Evolutionary conservation across 345 rosid genomes (phyloP).

Genomic region (Sisymbrium irio): DNA sequence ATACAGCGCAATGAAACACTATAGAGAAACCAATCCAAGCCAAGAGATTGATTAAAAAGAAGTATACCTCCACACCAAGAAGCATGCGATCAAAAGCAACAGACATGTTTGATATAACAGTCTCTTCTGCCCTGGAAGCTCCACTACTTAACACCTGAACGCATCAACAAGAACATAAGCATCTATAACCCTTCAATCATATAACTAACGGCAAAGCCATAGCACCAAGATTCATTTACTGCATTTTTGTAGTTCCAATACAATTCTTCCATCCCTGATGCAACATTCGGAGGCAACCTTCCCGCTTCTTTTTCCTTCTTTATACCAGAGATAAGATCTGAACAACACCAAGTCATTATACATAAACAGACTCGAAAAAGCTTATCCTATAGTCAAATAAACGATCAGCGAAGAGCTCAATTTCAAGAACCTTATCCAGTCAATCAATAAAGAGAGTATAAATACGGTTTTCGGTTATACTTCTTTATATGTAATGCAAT

Average conservation of each 20-base stretch:
- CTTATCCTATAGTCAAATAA: too few relatives aligned
- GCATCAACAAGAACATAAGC: not conserved
- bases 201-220: not conserved
- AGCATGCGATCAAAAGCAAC: constrained; percentile 70
- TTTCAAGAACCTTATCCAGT: constrained; percentile 20
- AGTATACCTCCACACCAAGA: constrained; percentile 76
- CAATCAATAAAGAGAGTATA: constrained; percentile 16
- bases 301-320: constrained; percentile 69
- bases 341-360: too few relatives aligned
- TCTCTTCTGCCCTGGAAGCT: constrained; percentile 54
- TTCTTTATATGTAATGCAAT: too few relatives aligned
- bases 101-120: constrained; percentile 79
- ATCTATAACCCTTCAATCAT: not conserved
- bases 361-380: too few relatives aligned
- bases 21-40: too few relatives aligned
- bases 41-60: constrained; percentile 5
- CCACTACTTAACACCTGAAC: constrained; percentile 74
- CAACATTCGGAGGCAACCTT: constrained; percentile 70
- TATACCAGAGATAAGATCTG: constrained; percentile 79
- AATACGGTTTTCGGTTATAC: too few relatives aligned
- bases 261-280: constrained; percentile 78
- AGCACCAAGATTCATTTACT: constrained; percentile 46
- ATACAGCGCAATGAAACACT: not conserved
- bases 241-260: constrained; percentile 88
- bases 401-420: constrained; percentile 6